Evolutionary conservation across 805 yeast species (phyloP), one percentile per base, ranked within the genome.

Genomic region (Starmerella riodocensis): DNA sequence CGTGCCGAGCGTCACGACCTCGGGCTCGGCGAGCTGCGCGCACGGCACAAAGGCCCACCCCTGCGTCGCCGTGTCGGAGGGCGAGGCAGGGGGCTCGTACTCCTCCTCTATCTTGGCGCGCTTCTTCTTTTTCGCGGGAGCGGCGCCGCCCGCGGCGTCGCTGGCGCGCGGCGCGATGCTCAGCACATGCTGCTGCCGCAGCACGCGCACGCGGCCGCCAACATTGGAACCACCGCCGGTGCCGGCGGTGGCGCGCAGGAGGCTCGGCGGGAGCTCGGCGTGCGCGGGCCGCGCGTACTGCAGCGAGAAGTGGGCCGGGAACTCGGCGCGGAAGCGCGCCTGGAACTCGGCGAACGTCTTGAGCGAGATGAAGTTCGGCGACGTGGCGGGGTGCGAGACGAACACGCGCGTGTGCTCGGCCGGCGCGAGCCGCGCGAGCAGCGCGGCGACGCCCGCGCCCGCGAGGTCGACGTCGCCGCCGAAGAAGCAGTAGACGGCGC

Each of bases 1-100:
- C 0, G 98, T 91, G 3, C 98, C 98, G 6, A 88, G 58, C 0
- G 94, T 78, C 8, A 81, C 63, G 0, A 78, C 60, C 52, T 82
- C 84, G 2, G 58, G 54, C 36, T 58, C 59, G 1, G 4, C 13
- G 12, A 46, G 39, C 3, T 42, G 32, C 1, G 25, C 4, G 27
- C 34, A 6, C 7, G 37, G 39, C 1, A 17, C 23, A 16, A 14
- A 29, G 1, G 13, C 20, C 9, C 25, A 25, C 13, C 41, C 41
- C 16, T 14, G 29, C 11, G 22, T 13, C 7, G 21, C 14, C 7
- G 22, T 28, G 3, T 7, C 12, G 17, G 19, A 13, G 3, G n/a
- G 19, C 8, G 32, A 12, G 4, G 29, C 14, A 6, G 39, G 38
- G 2, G 30, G 27, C 6, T 18, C 13, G 17, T n/a, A n/a, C 12